Percentiles rank a stretch among this genome's conserved stretches.
Evolutionary conservation across 2,329 filamentous ascomycete genomes (phyloP).

Genomic region (Sporothrix dimorphospora): DNA sequence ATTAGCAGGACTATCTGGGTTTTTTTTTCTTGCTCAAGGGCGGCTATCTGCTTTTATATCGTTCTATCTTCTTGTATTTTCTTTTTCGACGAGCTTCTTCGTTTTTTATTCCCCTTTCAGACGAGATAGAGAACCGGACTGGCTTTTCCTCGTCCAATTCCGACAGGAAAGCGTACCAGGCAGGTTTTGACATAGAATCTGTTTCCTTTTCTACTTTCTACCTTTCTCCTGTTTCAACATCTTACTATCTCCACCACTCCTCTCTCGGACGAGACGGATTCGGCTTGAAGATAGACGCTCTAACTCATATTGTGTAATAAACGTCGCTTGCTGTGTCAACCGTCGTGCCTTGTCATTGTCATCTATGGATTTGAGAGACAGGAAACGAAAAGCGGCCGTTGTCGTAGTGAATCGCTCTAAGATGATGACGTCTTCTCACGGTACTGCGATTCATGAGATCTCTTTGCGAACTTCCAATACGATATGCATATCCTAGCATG

Average conservation of each 20-base stretch:
- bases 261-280: neutral
- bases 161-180: too few relatives aligned
- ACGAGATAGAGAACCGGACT: neutral
- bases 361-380: neutral
- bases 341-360: neutral
- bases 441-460: neutral
- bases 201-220: neutral
- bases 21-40: neutral
- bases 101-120: neutral
- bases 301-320: neutral
- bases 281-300: neutral
- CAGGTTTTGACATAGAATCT: slow-evolving; percentile 12
- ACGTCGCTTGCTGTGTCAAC: neutral
- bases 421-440: neutral
- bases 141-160: neutral
- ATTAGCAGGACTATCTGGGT: neutral
- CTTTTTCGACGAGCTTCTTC: neutral
- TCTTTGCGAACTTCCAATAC: neutral
- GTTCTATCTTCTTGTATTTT: neutral
- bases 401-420: neutral
- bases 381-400: neutral
- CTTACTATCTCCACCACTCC: neutral
- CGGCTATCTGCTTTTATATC: neutral
- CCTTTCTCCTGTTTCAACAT: neutral
- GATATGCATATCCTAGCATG: neutral